These are phyloP conservation scores for Delitschia confertaspora DNA, from an alignment of 495 filamentous ascomycete species.

Conservation along the genomic window DNA sequence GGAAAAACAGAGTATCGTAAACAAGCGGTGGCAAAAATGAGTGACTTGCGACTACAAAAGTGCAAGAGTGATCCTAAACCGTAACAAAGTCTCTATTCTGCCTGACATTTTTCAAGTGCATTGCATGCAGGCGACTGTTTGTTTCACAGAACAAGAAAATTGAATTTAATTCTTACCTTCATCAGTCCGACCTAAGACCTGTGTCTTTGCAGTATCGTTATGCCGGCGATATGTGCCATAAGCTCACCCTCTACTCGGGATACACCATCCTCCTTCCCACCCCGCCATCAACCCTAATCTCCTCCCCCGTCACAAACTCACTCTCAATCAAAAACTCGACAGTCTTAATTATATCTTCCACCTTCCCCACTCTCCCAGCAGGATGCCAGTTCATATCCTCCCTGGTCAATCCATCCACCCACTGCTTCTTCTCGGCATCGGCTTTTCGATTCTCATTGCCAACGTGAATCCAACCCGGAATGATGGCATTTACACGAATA, in stretches of 20 bases:
- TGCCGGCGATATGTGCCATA: no score
- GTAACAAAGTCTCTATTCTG: no score
- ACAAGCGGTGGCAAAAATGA: no score
- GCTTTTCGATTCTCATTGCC: slow-evolving; percentile 26
- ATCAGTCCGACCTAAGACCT: no score
- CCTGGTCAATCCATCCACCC: slow-evolving; percentile 24
- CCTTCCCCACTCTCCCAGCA: slow-evolving; percentile 26
- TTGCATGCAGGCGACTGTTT: no score
- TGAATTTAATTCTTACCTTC: no score
- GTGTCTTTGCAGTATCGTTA: no score
- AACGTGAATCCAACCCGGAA: slow-evolving; percentile 32
- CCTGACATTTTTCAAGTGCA: no score
- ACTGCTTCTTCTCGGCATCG: slow-evolving; percentile 22
- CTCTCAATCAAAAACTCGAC: slow-evolving; percentile 30
- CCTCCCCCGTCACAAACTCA: slow-evolving; percentile 28
- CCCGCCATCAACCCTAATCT: slow-evolving; percentile 29
- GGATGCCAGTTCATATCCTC: slow-evolving; percentile 30
- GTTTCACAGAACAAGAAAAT: no score
- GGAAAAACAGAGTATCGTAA: no score
- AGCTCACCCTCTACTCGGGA: slow-evolving; percentile 24
- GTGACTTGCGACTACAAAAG: no score
- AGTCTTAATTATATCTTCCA: slow-evolving; percentile 28
- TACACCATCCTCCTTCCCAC: slow-evolving; percentile 33
- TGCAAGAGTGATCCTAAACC: no score
- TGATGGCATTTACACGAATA: slow-evolving; percentile 29